phyloP scores from a whole-genome alignment of 495 filamentous ascomycete genomes.

The Alectoria sarmentosa region DNA sequence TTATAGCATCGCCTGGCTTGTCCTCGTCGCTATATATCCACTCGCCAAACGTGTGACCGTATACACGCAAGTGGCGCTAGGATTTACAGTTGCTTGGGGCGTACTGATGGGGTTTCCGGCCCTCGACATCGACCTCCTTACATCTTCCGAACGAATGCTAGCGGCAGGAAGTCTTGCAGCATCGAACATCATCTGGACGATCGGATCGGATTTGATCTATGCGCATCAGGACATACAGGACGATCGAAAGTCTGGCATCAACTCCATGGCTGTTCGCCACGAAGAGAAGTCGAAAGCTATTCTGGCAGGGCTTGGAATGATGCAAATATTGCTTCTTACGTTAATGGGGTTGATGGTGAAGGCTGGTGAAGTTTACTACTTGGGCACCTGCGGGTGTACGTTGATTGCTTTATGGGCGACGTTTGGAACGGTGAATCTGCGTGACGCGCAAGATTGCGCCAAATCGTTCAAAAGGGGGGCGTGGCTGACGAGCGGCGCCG shows the following conservation, averaged over 20 bases:
- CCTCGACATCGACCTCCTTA: not conserved
- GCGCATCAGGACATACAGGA: constrained; percentile 11
- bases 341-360: not conserved
- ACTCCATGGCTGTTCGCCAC: constrained; percentile 1
- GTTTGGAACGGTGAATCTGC: no score
- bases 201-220: constrained; percentile 4
- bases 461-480: no score
- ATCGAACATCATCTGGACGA: constrained; percentile 4
- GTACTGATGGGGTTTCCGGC: constrained; percentile 1
- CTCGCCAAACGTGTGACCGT: constrained; percentile 6
- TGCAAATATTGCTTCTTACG: constrained; percentile 6
- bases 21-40: not conserved
- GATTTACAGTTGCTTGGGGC: constrained; percentile 9
- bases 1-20: constrained; percentile 3
- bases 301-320: not conserved
- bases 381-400: no score
- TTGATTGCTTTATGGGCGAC: no score
- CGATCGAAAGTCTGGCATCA: constrained; percentile 4
- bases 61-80: constrained; percentile 6
- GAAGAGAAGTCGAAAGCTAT: not conserved
- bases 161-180: no score
- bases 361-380: not conserved
- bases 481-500: no score
- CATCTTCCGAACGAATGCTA: no score
- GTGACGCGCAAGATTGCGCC: no score